Conservation (phyloP, 768 basidiomycete genomes). For the Auriscalpium vulgare region DNA sequence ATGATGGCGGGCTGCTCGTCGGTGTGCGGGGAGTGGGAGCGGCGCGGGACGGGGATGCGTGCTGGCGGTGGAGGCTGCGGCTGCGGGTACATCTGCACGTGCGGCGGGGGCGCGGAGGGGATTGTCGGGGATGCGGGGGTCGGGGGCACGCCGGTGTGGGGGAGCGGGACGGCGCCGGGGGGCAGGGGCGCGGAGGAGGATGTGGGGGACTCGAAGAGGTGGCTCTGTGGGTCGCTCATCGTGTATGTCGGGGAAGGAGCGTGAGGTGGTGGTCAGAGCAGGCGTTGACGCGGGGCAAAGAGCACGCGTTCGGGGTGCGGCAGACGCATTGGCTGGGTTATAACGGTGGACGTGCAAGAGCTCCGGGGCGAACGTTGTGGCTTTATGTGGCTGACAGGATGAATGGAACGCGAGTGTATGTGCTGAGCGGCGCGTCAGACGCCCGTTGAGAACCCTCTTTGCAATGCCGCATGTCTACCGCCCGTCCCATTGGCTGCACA, state of each 20-base stretch:
- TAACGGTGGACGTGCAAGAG: too few species aligned
- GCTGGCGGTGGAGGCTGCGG: neutral
- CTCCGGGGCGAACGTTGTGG: too few species aligned
- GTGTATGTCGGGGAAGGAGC: neutral
- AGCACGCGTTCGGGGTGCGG: too few species aligned
- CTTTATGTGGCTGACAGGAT: too few species aligned
- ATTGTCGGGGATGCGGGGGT: neutral
- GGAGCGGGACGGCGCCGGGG: neutral
- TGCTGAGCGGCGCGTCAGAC: too few species aligned
- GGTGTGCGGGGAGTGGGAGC: neutral
- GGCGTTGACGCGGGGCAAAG: too few species aligned
- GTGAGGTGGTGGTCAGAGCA: too few species aligned
- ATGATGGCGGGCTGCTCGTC: neutral
- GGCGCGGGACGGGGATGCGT: neutral
- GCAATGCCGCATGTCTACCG: too few species aligned
- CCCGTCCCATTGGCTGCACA: too few species aligned
- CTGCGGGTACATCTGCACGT: neutral
- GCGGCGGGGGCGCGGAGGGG: neutral
- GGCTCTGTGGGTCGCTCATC: neutral
- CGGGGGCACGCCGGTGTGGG: neutral
- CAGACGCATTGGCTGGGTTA: too few species aligned
- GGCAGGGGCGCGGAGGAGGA: neutral
- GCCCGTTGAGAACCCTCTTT: too few species aligned
- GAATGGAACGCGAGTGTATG: too few species aligned
- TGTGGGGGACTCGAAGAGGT: neutral